Conservation (phyloP, 2,329 filamentous ascomycete genomes). For the Penicillium sp. region DNA sequence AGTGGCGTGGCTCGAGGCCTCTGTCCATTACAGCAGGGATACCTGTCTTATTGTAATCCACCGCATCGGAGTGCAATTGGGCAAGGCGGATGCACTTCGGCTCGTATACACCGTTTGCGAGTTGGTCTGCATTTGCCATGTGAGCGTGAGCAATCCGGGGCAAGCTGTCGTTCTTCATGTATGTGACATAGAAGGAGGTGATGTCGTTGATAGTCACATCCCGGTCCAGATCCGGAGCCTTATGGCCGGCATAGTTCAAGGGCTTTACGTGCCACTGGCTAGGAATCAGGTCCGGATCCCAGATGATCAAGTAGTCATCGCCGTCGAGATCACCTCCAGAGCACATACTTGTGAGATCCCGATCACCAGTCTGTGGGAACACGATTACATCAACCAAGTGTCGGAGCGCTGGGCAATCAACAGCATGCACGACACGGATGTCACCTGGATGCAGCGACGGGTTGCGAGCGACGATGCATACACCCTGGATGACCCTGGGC, state of each 20-base stretch:
- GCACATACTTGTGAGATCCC: slow-evolving; percentile 88
- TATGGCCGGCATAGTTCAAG: slow-evolving; percentile 71
- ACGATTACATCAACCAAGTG: slow-evolving; percentile 86
- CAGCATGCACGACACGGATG: slow-evolving; percentile 80
- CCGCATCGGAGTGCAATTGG: slow-evolving; percentile 80
- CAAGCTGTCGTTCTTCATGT: slow-evolving; percentile 88
- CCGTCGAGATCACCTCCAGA: slow-evolving; percentile 95
- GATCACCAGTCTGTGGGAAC: slow-evolving; percentile 78
- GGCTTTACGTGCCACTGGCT: slow-evolving; percentile 68
- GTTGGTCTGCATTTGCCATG: slow-evolving; percentile 71
- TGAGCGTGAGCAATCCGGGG: slow-evolving; percentile 80
- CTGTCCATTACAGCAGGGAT: slow-evolving; percentile 68
- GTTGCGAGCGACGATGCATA: slow-evolving; percentile 86
- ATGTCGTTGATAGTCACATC: slow-evolving; percentile 73
- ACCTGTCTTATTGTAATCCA: slow-evolving; percentile 93
- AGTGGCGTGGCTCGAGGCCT: slow-evolving; percentile 61
- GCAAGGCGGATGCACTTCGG: slow-evolving; percentile 74
- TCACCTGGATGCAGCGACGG: slow-evolving; percentile 94
- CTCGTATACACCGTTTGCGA: slow-evolving; percentile 64
- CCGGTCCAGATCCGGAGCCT: slow-evolving; percentile 57
- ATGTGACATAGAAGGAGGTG: slow-evolving; percentile 81
- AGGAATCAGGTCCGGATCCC: slow-evolving; percentile 77
- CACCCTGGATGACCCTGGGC: slow-evolving; percentile 69
- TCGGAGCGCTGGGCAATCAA: slow-evolving; percentile 70
- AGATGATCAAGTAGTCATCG: slow-evolving; percentile 93